Conservation (phyloP, 2,329 filamentous ascomycete species). For the Hawksworthiomyces lignivorus region DNA sequence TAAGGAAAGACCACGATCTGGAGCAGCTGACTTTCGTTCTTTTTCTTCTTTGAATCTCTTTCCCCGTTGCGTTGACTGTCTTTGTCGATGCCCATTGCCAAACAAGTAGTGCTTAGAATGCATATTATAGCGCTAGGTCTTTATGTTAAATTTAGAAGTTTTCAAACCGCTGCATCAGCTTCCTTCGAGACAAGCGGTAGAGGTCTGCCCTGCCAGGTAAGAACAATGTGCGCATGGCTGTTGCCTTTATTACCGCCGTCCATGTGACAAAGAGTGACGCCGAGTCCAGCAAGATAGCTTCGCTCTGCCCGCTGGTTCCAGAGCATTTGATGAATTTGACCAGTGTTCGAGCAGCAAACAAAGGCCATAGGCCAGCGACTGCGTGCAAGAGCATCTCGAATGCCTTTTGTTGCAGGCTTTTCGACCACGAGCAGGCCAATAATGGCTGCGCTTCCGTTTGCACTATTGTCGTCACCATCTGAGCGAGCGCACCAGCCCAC, state of each 20-base stretch:
- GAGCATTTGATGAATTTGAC: slow-evolving; percentile 57
- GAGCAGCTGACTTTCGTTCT: too few relatives aligned
- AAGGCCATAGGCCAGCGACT: slow-evolving; percentile 67
- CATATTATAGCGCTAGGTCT: slow-evolving; percentile 2
- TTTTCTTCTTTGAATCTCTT: too few relatives aligned
- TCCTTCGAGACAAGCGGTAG: slow-evolving; percentile 14
- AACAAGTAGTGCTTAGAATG: neutral
- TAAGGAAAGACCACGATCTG: too few relatives aligned
- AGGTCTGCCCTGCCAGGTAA: slow-evolving; percentile 43
- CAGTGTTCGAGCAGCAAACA: slow-evolving; percentile 51
- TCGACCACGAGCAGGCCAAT: slow-evolving; percentile 66
- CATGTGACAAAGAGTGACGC: slow-evolving; percentile 34
- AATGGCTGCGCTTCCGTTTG: slow-evolving; percentile 34
- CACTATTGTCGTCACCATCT: neutral
- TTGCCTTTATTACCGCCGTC: slow-evolving; percentile 15
- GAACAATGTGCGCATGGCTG: slow-evolving; percentile 33
- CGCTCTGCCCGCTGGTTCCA: slow-evolving; percentile 63
- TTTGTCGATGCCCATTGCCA: too few relatives aligned
- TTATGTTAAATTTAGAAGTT: neutral
- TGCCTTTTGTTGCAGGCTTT: slow-evolving; percentile 66
- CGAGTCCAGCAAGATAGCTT: slow-evolving; percentile 56
- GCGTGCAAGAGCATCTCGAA: slow-evolving; percentile 61
- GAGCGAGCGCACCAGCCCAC: slow-evolving; percentile 51
- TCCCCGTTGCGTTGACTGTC: neutral
- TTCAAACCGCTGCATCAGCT: neutral